Evolutionary conservation across 768 basidiomycete genomes (phyloP).

Genomic region (Cyathus striatus): DNA sequence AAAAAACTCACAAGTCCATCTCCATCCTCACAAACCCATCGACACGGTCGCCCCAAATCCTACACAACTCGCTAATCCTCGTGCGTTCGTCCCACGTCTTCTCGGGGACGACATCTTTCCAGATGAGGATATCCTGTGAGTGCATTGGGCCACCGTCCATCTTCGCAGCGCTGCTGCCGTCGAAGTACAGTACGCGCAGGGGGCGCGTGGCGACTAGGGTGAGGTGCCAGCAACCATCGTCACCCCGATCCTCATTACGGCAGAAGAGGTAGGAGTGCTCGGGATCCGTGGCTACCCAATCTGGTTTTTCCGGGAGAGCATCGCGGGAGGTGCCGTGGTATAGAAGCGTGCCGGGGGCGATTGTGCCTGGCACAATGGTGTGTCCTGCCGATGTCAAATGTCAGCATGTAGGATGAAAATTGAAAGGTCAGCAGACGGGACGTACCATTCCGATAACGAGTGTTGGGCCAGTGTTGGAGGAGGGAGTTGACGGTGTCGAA

Average conservation of each 20-base stretch:
- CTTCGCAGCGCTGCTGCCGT: conserved; percentile 45
- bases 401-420: neutral
- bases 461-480: conserved; percentile 41
- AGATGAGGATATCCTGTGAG: conserved; percentile 41
- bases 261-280: conserved; percentile 38
- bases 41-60: conserved; percentile 35
- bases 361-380: conserved; percentile 23
- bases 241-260: conserved; percentile 1
- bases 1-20: conserved; percentile 40
- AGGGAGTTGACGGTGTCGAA: conserved; percentile 26
- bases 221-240: conserved; percentile 31
- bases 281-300: conserved; percentile 34
- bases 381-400: conserved; percentile 18
- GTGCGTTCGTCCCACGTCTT: conserved; percentile 20
- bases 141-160: conserved; percentile 36
- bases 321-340: conserved; percentile 26
- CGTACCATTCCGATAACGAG: conserved; percentile 40
- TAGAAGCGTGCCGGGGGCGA: conserved; percentile 28
- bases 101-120: conserved; percentile 27
- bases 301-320: conserved; percentile 20
- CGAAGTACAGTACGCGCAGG: conserved; percentile 45
- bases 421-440: neutral
- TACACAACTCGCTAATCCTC: conserved; percentile 34
- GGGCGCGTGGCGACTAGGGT: conserved; percentile 31
- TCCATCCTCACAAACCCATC: conserved; percentile 53